These are phyloP conservation scores for Flaveria brownii DNA, from an alignment of 129 eudicot species.

Conservation along the genomic window DNA sequence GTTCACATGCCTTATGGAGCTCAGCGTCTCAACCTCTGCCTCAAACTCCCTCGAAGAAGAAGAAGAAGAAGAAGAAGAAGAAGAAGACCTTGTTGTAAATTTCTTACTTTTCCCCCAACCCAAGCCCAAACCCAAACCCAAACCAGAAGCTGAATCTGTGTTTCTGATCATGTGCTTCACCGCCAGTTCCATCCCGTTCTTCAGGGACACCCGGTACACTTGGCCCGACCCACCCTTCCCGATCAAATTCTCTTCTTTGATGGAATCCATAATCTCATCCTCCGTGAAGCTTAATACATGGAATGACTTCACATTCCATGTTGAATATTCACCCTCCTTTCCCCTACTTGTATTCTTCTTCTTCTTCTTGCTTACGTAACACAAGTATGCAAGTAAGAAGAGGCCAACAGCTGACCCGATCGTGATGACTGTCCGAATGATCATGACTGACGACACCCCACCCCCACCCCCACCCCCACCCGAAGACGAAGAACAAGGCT, in stretches of 20 bases:
- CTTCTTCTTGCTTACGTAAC: slow-evolving; percentile 42
- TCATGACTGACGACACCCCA: slow-evolving; percentile 18
- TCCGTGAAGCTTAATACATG: slow-evolving; percentile 76
- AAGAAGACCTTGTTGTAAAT: no score
- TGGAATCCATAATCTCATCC: slow-evolving; percentile 78
- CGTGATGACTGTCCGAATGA: slow-evolving; percentile 37
- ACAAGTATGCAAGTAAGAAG: slow-evolving; percentile 42
- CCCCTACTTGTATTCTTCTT: slow-evolving; percentile 9
- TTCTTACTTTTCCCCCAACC: slow-evolving; percentile 20
- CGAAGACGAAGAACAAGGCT: slow-evolving; percentile 42
- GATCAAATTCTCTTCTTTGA: slow-evolving; percentile 67
- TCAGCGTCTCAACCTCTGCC: slow-evolving; percentile 70
- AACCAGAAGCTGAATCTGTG: slow-evolving; percentile 4
- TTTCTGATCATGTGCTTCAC: slow-evolving; percentile 87
- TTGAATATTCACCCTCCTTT: slow-evolving; percentile 37
- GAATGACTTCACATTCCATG: slow-evolving; percentile 85
- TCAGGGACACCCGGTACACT: slow-evolving; percentile 60
- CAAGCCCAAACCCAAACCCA: slow-evolving; percentile 19
- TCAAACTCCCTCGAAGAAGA: slow-evolving; percentile 44
- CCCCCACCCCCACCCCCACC: slow-evolving; percentile 14
- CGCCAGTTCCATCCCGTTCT: slow-evolving; percentile 69
- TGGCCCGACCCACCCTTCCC: slow-evolving; percentile 94
- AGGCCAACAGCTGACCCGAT: slow-evolving; percentile 40
- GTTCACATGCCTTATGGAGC: slow-evolving; percentile 79
- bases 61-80: no score